phyloP scores from a whole-genome alignment of 2,329 filamentous ascomycete species.

The Alternaria sp. region DNA sequence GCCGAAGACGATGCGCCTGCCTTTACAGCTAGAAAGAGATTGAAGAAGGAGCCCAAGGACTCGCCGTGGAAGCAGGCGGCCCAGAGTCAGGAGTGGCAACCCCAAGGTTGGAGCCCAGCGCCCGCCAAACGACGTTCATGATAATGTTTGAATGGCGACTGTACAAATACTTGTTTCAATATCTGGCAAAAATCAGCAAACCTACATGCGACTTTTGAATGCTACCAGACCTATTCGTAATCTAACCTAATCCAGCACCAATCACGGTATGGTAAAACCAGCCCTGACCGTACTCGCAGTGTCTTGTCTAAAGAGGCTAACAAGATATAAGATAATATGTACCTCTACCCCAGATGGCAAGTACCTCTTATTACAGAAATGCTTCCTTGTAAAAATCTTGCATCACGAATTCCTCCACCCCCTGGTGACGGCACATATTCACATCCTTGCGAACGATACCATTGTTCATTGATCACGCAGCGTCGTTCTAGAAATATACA shows the following conservation, averaged over 20 bases:
- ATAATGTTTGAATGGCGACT: neutral
- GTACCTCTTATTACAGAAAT: too few species aligned
- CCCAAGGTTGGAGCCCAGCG: slow-evolving; percentile 56
- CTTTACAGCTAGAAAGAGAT: slow-evolving; percentile 34
- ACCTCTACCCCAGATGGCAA: too few species aligned
- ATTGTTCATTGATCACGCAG: neutral
- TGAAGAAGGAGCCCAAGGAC: slow-evolving; percentile 45
- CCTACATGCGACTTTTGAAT: neutral
- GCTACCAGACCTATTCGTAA: neutral
- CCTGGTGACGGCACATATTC: neutral
- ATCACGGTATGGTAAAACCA: too few species aligned
- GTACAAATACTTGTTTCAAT: slow-evolving; percentile 8
- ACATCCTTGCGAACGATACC: neutral
- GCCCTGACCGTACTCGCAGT: too few species aligned
- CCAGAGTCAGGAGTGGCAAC: slow-evolving; percentile 58
- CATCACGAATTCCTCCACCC: too few species aligned
- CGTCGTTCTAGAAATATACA: too few species aligned
- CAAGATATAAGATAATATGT: too few species aligned
- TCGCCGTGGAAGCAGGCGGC: slow-evolving; percentile 53
- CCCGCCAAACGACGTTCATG: slow-evolving; percentile 46
- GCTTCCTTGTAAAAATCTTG: too few species aligned
- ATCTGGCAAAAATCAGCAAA: neutral
- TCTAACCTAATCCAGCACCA: too few species aligned
- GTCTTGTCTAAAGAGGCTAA: too few species aligned
- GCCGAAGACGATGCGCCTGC: slow-evolving; percentile 22